Evolutionary conservation across 1,139 yeast genomes (phyloP).

Genomic region (Protomyces arabidopsidicola): DNA sequence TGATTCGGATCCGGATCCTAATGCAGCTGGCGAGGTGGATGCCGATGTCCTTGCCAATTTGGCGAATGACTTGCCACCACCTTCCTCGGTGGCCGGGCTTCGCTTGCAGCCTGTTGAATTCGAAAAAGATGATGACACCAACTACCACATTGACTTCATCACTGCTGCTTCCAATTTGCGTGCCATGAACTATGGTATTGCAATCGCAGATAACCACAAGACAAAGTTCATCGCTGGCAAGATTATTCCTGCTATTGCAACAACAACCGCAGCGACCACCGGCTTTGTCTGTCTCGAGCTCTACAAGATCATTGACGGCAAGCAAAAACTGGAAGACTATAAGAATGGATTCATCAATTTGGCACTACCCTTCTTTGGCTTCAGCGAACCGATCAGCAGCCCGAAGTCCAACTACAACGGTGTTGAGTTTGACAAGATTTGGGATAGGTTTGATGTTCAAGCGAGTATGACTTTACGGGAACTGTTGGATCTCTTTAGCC

Average conservation of each 20-base stretch:
- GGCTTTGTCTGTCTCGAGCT: constrained; percentile 90
- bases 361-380: constrained; percentile 94
- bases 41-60: constrained; percentile 50
- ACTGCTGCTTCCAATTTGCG: constrained; percentile 96
- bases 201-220: constrained; percentile 60
- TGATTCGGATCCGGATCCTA: constrained; percentile 84
- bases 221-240: constrained; percentile 68
- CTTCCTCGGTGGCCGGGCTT: constrained; percentile 83
- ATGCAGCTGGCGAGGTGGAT: constrained; percentile 53
- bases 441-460: constrained; percentile 86
- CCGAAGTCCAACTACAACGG: constrained; percentile 76
- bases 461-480: constrained; percentile 76
- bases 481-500: constrained; percentile 67
- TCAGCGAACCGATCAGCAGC: constrained; percentile 90
- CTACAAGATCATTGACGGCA: constrained; percentile 74
- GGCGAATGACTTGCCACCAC: constrained; percentile 79
- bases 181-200: constrained; percentile 85
- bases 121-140: constrained; percentile 95
- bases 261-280: constrained; percentile 94
- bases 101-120: constrained; percentile 82
- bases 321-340: constrained; percentile 70
- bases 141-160: constrained; percentile 93
- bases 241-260: constrained; percentile 82
- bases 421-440: constrained; percentile 75
- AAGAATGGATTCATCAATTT: constrained; percentile 91